Evolutionary conservation across 2,329 filamentous ascomycete genomes (phyloP).

Genomic region (Cladosporium sp.): DNA sequence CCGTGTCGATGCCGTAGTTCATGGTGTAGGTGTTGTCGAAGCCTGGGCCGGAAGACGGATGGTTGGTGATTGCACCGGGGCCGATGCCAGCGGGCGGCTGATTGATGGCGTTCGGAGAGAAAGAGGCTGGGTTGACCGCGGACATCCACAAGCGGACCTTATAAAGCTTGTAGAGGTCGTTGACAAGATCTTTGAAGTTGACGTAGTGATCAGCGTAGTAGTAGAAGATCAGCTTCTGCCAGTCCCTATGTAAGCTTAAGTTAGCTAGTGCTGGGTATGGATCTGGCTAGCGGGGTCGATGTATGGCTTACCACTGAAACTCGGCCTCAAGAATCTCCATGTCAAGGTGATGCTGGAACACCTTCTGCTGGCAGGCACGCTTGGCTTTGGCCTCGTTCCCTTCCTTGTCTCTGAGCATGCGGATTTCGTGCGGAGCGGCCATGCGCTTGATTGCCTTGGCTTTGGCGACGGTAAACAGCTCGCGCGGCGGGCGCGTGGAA

Average conservation of each 20-base stretch:
- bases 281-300: background rate
- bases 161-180: constrained; percentile 97
- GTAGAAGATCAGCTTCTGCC: constrained; percentile 98
- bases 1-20: constrained; percentile 27
- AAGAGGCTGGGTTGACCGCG: constrained; percentile 94
- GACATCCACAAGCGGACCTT: constrained; percentile 99
- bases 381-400: constrained; percentile 97
- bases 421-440: constrained; percentile 84
- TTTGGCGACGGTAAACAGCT: constrained; percentile 59
- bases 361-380: constrained; percentile 92
- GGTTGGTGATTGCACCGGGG: constrained; percentile 28
- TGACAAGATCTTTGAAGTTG: constrained; percentile 97
- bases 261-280: too few species aligned
- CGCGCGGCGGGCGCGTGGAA: constrained; percentile 23
- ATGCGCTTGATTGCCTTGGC: constrained; percentile 96
- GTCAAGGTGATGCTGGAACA: constrained; percentile 84
- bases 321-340: constrained; percentile 99
- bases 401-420: constrained; percentile 87
- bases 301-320: constrained; percentile 85
- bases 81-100: constrained; percentile 32
- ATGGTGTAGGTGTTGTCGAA: constrained; percentile 27
- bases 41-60: constrained; percentile 9
- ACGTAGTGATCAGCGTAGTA: constrained; percentile 98
- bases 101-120: constrained; percentile 40
- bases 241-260: constrained; percentile 60